These are phyloP conservation scores for Orbilia quercus DNA, from an alignment of 2,329 filamentous ascomycete species.

Conservation along the genomic window DNA sequence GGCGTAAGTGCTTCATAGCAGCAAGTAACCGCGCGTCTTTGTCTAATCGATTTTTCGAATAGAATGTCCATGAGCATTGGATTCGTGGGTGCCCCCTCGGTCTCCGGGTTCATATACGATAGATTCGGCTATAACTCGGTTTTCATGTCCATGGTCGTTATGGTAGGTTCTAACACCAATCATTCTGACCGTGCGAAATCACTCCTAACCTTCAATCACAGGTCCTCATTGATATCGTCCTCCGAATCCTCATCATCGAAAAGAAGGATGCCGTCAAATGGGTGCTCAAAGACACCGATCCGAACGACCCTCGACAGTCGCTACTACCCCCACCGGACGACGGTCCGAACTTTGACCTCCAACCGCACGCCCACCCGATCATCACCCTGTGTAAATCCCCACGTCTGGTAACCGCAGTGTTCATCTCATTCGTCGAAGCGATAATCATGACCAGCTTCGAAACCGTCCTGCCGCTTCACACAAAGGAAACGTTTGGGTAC, in stretches of 20 bases:
- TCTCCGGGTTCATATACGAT: conserved; percentile 52
- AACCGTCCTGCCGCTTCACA: conserved; percentile 54
- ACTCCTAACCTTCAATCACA: background rate
- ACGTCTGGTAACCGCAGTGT: conserved; percentile 50
- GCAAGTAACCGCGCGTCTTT: background rate
- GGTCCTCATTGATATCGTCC: conserved; percentile 46
- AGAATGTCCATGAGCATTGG: conserved; percentile 54
- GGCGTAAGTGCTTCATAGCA: conserved; percentile 27
- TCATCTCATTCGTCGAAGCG: conserved; percentile 45
- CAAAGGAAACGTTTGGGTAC: conserved; percentile 50
- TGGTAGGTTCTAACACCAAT: conserved; percentile 22
- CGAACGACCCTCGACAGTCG: conserved; percentile 37
- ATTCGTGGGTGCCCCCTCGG: conserved; percentile 46
- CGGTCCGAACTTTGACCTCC: conserved; percentile 46
- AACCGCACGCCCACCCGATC: conserved; percentile 43
- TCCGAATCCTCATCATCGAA: conserved; percentile 55
- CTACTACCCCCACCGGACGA: conserved; percentile 33
- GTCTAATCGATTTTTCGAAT: conserved; percentile 9
- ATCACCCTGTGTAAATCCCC: conserved; percentile 43
- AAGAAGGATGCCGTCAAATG: conserved; percentile 55
- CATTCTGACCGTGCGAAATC: background rate
- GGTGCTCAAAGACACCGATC: conserved; percentile 38
- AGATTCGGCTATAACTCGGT: conserved; percentile 46
- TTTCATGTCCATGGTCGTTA: conserved; percentile 52
- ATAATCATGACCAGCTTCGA: conserved; percentile 54